phyloP scores from a whole-genome alignment of 1,284 basidiomycete genomes.

The Ganoderma boninense region DNA sequence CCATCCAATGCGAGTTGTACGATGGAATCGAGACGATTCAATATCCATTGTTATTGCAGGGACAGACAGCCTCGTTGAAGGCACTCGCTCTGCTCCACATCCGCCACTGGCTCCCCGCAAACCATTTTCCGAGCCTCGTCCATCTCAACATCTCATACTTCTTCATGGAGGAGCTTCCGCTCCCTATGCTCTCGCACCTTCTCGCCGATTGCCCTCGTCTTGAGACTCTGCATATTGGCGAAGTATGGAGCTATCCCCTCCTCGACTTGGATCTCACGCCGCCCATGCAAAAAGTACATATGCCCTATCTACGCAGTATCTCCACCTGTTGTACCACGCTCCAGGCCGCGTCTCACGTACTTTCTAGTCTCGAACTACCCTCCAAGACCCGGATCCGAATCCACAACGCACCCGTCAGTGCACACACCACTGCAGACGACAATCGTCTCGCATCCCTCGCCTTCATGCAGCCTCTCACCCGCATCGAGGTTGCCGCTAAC shows the following conservation, averaged over 20 bases:
- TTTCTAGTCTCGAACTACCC: conserved; percentile 12
- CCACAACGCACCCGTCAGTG: conserved; percentile 13
- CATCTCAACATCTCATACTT: conserved; percentile 27
- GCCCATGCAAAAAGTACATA: conserved; percentile 8
- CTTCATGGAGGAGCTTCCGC: conserved; percentile 22
- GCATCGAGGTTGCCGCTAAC: conserved; percentile 18
- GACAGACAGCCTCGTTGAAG: conserved; percentile 14
- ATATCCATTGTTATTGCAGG: conserved; percentile 15
- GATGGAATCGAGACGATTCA: neutral
- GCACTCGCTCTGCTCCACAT: conserved; percentile 20
- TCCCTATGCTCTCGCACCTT: conserved; percentile 16
- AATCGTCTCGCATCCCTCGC: conserved; percentile 11
- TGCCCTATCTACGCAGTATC: conserved; percentile 16
- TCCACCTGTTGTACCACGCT: conserved; percentile 19
- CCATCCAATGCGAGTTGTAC: conserved; percentile 21
- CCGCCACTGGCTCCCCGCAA: conserved; percentile 23
- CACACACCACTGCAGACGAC: conserved; percentile 14
- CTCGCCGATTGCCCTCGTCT: conserved; percentile 17
- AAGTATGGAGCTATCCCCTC: conserved; percentile 21
- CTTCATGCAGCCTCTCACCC: conserved; percentile 17
- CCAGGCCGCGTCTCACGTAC: conserved; percentile 10
- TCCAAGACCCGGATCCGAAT: conserved; percentile 12
- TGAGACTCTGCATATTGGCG: conserved; percentile 15
- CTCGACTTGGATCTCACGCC: conserved; percentile 17
- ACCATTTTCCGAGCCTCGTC: conserved; percentile 20